Evolutionary conservation across 2,329 filamentous ascomycete genomes (phyloP).

Genomic region (Colletotrichum truncatum): DNA sequence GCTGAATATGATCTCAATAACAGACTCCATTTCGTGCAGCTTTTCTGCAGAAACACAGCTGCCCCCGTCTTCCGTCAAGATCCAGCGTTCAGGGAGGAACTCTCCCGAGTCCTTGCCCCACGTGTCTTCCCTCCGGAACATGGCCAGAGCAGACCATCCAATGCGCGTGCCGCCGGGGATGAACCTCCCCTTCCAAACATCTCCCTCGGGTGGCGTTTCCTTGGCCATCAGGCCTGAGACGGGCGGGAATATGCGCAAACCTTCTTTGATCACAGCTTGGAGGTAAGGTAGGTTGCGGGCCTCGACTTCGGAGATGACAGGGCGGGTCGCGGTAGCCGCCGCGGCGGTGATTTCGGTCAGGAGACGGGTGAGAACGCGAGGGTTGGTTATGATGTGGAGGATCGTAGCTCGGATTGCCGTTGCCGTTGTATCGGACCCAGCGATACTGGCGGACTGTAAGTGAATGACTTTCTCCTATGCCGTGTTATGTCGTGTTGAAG

Average conservation of each 20-base stretch:
- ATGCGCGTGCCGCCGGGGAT: slow-evolving; percentile 43
- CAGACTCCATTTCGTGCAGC: slow-evolving; percentile 43
- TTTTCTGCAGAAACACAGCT: slow-evolving; percentile 34
- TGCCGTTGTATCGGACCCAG: slow-evolving; percentile 67
- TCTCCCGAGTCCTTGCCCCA: slow-evolving; percentile 45
- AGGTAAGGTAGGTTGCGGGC: slow-evolving; percentile 51
- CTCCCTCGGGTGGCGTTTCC: not conserved
- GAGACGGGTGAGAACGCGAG: slow-evolving; percentile 53
- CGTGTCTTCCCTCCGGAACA: slow-evolving; percentile 43
- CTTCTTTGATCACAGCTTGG: slow-evolving; percentile 60
- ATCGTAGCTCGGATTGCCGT: slow-evolving; percentile 62
- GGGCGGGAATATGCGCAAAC: slow-evolving; percentile 47
- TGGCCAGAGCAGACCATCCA: slow-evolving; percentile 42
- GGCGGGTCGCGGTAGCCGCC: slow-evolving; percentile 35
- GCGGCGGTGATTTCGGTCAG: slow-evolving; percentile 51
- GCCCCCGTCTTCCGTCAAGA: slow-evolving; percentile 38
- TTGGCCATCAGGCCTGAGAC: slow-evolving; percentile 46
- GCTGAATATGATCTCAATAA: slow-evolving; percentile 48
- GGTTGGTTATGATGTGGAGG: slow-evolving; percentile 61
- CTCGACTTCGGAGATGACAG: slow-evolving; percentile 41
- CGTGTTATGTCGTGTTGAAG: not conserved
- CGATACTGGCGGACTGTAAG: slow-evolving; percentile 46
- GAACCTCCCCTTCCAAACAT: slow-evolving; percentile 31
- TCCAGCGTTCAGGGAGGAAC: slow-evolving; percentile 47
- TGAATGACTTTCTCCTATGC: slow-evolving; percentile 10